Conservation (phyloP, 441 rosid species). For the Gossypium davidsonii region DNA sequence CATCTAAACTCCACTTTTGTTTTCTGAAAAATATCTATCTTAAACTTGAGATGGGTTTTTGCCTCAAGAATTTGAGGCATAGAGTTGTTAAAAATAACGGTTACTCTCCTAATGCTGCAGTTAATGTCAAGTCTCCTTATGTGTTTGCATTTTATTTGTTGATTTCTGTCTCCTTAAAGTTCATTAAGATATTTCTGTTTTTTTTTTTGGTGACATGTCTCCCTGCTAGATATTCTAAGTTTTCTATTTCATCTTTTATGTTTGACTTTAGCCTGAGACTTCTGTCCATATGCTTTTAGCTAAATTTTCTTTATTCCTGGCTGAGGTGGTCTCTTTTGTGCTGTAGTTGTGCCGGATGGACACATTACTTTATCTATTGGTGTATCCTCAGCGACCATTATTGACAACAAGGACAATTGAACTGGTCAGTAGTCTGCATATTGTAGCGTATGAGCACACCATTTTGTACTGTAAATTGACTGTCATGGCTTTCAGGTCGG, state of each 20-base stretch:
- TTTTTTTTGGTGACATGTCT: not conserved
- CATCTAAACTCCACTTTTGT: not conserved
- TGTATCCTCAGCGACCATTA: constrained; percentile 91
- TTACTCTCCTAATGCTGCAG: not conserved
- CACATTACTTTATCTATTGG: constrained; percentile 80
- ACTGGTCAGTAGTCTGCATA: constrained; percentile 44
- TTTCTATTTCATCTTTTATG: not conserved
- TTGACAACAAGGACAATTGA: constrained; percentile 90
- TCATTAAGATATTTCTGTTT: not conserved
- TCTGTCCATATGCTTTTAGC: not conserved
- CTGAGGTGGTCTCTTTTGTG: constrained; percentile 13
- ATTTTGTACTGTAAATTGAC: constrained; percentile 20
- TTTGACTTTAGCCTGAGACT: not conserved
- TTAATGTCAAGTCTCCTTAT: not conserved
- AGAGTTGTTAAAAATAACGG: constrained; percentile 1
- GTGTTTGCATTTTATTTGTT: not conserved
- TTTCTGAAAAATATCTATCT: not conserved
- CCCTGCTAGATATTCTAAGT: not conserved
- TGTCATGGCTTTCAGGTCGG: constrained; percentile 61
- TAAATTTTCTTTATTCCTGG: not conserved
- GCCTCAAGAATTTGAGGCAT: not conserved
- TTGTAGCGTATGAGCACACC: not conserved
- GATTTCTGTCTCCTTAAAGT: not conserved
- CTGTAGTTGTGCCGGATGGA: constrained; percentile 77
- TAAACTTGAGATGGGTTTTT: not conserved